Conservation (phyloP, 2,329 filamentous ascomycete genomes). For the Neonectria punicea region DNA sequence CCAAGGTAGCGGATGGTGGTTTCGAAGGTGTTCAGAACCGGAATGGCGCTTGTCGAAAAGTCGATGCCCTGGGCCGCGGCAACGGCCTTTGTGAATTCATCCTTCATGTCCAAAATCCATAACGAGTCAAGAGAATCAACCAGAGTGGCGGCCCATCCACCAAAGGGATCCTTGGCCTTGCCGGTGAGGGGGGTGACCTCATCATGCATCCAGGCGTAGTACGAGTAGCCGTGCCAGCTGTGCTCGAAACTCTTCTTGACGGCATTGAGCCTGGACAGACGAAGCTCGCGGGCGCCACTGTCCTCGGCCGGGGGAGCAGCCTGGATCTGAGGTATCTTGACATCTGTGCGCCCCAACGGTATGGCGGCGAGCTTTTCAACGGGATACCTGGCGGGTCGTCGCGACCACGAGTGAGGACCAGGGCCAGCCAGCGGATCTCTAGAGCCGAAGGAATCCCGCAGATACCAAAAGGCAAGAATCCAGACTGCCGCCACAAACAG, state of each 20-base stretch:
- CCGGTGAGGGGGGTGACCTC: conserved; percentile 68
- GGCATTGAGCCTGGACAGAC: conserved; percentile 51
- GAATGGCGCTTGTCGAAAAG: conserved; percentile 61
- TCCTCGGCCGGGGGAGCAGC: conserved; percentile 48
- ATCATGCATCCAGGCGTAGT: conserved; percentile 70
- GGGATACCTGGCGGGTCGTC: conserved; percentile 36
- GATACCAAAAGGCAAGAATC: conserved; percentile 41
- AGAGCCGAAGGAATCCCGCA: conserved; percentile 37
- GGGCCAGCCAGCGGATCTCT: conserved; percentile 37
- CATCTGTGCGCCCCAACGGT: conserved; percentile 45
- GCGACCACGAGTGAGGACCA: conserved; percentile 38
- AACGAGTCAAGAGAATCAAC: conserved; percentile 73
- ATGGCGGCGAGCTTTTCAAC: conserved; percentile 43
- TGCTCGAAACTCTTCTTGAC: conserved; percentile 63
- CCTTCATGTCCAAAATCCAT: conserved; percentile 74
- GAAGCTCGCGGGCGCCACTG: conserved; percentile 42
- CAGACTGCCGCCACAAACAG: conserved; percentile 36
- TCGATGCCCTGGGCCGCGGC: conserved; percentile 66
- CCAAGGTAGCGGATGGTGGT: conserved; percentile 76
- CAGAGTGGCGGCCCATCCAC: conserved; percentile 72
- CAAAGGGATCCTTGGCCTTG: conserved; percentile 64
- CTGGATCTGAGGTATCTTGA: conserved; percentile 43
- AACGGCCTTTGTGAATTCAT: conserved; percentile 72
- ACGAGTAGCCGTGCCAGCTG: conserved; percentile 69
- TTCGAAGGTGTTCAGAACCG: conserved; percentile 71